phyloP scores from a whole-genome alignment of 805 yeast genomes.

The Clavispora carvajalis region DNA sequence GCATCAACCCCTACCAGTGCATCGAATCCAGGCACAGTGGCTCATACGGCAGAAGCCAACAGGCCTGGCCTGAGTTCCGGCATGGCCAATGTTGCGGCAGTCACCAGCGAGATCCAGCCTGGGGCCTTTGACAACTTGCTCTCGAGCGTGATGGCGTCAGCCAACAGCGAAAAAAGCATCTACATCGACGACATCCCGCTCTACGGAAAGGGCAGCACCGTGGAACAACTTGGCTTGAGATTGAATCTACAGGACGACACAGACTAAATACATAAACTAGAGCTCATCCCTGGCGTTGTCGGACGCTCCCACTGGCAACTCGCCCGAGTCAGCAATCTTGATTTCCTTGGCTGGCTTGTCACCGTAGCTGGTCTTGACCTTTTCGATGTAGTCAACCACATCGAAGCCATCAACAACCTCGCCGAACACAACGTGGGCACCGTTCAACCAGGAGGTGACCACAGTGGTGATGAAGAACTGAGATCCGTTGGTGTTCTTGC shows the following conservation, averaged over 20 bases:
- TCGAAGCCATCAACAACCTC: slow-evolving; percentile 88
- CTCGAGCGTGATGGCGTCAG: slow-evolving; percentile 17
- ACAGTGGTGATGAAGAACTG: slow-evolving; percentile 95
- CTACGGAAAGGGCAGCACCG: slow-evolving; percentile 35
- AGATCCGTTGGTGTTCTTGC: slow-evolving; percentile 78
- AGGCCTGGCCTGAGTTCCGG: slow-evolving; percentile 5
- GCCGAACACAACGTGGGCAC: slow-evolving; percentile 94
- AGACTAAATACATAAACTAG: slow-evolving; percentile 5
- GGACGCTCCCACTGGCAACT: slow-evolving; percentile 32
- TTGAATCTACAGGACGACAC: slow-evolving; percentile 19
- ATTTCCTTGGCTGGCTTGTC: slow-evolving; percentile 70
- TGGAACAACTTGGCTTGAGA: slow-evolving; percentile 30
- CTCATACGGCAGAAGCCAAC: slow-evolving; percentile 2
- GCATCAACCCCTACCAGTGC: slow-evolving; percentile 10
- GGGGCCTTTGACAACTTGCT: slow-evolving; percentile 29
- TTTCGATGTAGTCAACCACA: slow-evolving; percentile 69
- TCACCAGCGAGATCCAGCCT: slow-evolving; percentile 22
- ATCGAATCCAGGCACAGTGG: slow-evolving; percentile 15
- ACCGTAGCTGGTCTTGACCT: slow-evolving; percentile 60
- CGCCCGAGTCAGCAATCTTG: slow-evolving; percentile 68
- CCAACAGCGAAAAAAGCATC: slow-evolving; percentile 17
- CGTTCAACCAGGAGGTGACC: slow-evolving; percentile 86
- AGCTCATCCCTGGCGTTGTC: slow-evolving; percentile 24
- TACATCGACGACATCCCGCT: slow-evolving; percentile 36
- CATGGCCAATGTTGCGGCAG: slow-evolving; percentile 4